Evolutionary conservation across 805 yeast species (phyloP).

Genomic region (Grigorovia humatica): DNA sequence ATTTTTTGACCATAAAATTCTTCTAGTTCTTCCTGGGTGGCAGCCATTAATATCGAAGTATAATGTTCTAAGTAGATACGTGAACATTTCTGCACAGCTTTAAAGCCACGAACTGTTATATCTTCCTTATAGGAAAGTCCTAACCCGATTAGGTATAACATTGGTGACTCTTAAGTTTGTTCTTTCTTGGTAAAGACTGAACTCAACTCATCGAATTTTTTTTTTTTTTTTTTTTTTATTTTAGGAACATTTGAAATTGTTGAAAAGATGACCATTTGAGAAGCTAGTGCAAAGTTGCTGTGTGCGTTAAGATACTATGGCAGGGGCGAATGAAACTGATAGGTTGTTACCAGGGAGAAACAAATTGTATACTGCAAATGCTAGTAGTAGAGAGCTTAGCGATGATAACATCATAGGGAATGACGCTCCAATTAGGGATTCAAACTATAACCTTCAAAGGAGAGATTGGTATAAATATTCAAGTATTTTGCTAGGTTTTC

Average conservation of each 20-base stretch:
- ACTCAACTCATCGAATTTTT: neutral
- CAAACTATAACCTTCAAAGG: slow-evolving; percentile 10
- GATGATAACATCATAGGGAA: too few relatives aligned
- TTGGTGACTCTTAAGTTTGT: slow-evolving; percentile 18
- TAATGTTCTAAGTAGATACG: slow-evolving; percentile 93
- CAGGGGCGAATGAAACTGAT: too few relatives aligned
- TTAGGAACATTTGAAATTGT: too few relatives aligned
- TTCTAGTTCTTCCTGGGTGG: slow-evolving; percentile 64
- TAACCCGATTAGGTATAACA: slow-evolving; percentile 86
- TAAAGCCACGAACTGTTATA: slow-evolving; percentile 89
- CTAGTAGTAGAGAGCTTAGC: too few relatives aligned
- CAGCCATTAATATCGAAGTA: slow-evolving; percentile 92
- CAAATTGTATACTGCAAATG: too few relatives aligned
- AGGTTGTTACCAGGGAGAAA: too few relatives aligned
- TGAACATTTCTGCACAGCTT: slow-evolving; percentile 70
- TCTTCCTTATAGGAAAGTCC: slow-evolving; percentile 85
- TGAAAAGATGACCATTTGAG: too few relatives aligned
- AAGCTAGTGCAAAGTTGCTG: too few relatives aligned
- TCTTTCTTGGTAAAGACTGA: neutral
- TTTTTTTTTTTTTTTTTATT: too few relatives aligned
- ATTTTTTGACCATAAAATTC: slow-evolving; percentile 78
- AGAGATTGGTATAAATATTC: neutral
- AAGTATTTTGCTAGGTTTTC: neutral
- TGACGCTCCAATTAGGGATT: neutral
- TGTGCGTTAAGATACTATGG: too few relatives aligned